phyloP scores from a whole-genome alignment of 257 asterid genomes.

The Gentiana straminea region DNA sequence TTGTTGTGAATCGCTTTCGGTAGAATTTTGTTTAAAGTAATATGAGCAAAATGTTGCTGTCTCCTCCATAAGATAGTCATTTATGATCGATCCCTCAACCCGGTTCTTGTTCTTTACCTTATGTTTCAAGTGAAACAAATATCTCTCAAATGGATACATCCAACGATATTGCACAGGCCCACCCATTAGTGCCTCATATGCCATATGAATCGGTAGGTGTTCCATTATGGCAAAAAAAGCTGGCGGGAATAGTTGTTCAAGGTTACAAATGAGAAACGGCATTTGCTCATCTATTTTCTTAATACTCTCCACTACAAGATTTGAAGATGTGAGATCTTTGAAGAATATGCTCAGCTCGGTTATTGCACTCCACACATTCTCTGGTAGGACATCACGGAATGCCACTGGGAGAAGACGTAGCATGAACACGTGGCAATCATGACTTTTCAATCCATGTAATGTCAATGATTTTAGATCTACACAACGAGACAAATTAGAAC shows the following conservation, averaged over 20 bases:
- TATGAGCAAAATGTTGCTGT: background rate
- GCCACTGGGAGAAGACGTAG: background rate
- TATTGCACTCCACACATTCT: no score
- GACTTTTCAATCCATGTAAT: background rate
- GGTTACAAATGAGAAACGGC: no score
- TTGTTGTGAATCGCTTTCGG: no score
- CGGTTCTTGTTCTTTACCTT: background rate
- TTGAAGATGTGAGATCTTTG: background rate
- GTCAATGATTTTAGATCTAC: background rate
- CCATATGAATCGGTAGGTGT: background rate
- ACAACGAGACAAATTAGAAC: background rate
- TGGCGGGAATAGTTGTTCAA: no score
- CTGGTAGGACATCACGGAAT: no score
- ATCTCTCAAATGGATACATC: conserved; percentile 3
- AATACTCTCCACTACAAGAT: no score
- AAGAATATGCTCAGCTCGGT: no score
- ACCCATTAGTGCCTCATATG: background rate
- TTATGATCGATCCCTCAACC: conserved; percentile 1
- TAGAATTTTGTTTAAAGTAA: no score
- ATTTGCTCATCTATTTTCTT: no score
- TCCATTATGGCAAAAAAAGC: background rate
- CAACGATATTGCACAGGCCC: background rate
- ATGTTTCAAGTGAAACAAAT: background rate
- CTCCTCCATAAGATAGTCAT: background rate
- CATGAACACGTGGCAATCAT: conserved; percentile 2